A percentile compares a stretch with the other conserved stretches of the same genome.
phyloP scores from a whole-genome alignment of 164 flowering plant genomes.

The Platanus orientalis region DNA sequence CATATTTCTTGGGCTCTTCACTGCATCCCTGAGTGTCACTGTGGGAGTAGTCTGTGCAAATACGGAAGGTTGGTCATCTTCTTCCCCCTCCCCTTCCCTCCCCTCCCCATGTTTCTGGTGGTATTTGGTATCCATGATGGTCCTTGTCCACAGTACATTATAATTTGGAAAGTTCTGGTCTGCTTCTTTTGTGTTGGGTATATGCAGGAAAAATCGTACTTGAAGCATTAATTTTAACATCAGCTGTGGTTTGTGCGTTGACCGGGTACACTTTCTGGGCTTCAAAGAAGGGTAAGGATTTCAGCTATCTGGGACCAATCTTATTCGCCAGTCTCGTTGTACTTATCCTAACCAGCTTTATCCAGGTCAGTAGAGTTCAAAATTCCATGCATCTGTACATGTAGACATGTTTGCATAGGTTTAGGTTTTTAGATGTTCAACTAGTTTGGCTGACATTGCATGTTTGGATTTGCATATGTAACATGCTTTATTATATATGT shows the following conservation, averaged over 20 bases:
- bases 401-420: no score
- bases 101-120: no score
- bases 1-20: conserved; percentile 84
- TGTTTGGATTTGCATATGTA: no score
- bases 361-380: conserved; percentile 92
- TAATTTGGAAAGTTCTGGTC: no score
- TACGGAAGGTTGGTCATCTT: conserved; percentile 62
- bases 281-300: conserved; percentile 93
- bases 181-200: no score
- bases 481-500: no score
- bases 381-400: no score
- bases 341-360: conserved; percentile 59
- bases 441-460: no score
- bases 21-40: conserved; percentile 64
- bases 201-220: conserved; percentile 84
- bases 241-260: conserved; percentile 73
- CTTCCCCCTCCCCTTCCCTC: no score
- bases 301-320: conserved; percentile 89
- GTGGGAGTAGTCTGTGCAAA: conserved; percentile 90
- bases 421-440: no score
- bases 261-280: conserved; percentile 99
- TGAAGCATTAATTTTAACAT: conserved; percentile 82
- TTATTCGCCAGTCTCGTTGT: conserved; percentile 73
- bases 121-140: no score
- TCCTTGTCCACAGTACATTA: no score